Base-by-base conservation (phyloP, 2,329 filamentous ascomycete species). In the Ophiostoma ips region DNA sequence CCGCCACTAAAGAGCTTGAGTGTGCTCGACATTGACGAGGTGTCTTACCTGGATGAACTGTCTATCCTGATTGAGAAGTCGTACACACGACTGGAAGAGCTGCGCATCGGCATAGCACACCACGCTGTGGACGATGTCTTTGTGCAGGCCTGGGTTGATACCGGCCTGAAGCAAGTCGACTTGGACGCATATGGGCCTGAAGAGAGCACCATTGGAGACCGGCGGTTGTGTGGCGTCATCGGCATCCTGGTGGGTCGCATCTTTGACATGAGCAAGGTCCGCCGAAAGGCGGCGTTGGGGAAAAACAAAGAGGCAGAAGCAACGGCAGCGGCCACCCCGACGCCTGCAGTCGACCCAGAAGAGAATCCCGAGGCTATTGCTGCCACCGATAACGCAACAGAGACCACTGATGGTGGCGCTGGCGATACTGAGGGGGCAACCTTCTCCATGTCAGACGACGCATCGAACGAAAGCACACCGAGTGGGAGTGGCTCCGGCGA, bases 1-100 rank as follows among this genome's bases (percentile, higher is more conserved):
- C 84, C 85, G 10, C 74, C 84, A 1, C 64, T 92, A 48, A 84
- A 80, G 62, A 87, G 81, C 56, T 64, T 92, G 52, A 84, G 77
- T 47, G 86, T 89, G 1, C 69, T 92, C 38, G 83, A 92, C 57
- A 84, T 92, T 53, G 87, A 92, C 59, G 84, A 90, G 60, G 66
- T 87, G n/a, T 75, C 81, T 28, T 92, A 92, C 62, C 66, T 90
- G 35, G 85, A 90, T 60, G 87, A 92, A 65, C 83, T 92, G 76
- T 82, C 83, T 49, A 71, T 86, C 38, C 71, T 92, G 12, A 79
- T 92, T 53, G 81, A 83, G 53, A 76, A 80, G 21, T 90, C 85
- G 12, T 71, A 77, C 52, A 70, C 73, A 54, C 72, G 72, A 38
- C 67, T 92, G 15, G 73, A 76, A 30, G 86, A 90, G 62, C 70